phyloP scores from a whole-genome alignment of 1,284 basidiomycete species.

The Butyriboletus appendiculatus region DNA sequence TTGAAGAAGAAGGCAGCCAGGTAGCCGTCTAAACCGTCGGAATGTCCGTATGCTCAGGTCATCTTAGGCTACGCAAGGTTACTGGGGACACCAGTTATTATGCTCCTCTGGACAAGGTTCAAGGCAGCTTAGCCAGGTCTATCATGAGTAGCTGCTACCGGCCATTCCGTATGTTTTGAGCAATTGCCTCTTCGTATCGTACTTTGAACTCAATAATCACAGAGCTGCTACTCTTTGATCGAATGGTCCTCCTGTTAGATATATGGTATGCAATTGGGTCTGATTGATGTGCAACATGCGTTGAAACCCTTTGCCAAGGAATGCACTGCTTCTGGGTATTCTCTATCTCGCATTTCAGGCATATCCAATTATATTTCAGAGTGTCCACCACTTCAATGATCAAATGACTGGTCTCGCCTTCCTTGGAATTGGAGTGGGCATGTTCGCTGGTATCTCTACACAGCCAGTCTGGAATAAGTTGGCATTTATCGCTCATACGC shows the following conservation, averaged over 20 bases:
- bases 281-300: neutral
- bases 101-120: constrained; percentile 36
- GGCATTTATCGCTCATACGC: constrained; percentile 7
- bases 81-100: constrained; percentile 44
- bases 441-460: constrained; percentile 46
- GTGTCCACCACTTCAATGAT: constrained; percentile 51
- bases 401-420: constrained; percentile 59
- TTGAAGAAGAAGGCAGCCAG: constrained; percentile 54
- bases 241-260: constrained; percentile 75
- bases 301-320: constrained; percentile 34
- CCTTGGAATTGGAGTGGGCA: constrained; percentile 62
- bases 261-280: constrained; percentile 43
- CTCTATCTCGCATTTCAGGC: constrained; percentile 64
- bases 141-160: constrained; percentile 58
- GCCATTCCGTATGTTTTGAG: constrained; percentile 65
- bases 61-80: constrained; percentile 39
- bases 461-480: constrained; percentile 59
- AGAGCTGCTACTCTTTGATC: constrained; percentile 72
- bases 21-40: constrained; percentile 2
- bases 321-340: constrained; percentile 60
- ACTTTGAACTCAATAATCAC: neutral
- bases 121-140: constrained; percentile 42
- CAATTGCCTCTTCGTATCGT: neutral
- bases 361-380: constrained; percentile 57
- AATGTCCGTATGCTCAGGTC: neutral